Conservation (phyloP, 192 early-diverging fungal genomes). For the Dimargaris cristalligena region DNA sequence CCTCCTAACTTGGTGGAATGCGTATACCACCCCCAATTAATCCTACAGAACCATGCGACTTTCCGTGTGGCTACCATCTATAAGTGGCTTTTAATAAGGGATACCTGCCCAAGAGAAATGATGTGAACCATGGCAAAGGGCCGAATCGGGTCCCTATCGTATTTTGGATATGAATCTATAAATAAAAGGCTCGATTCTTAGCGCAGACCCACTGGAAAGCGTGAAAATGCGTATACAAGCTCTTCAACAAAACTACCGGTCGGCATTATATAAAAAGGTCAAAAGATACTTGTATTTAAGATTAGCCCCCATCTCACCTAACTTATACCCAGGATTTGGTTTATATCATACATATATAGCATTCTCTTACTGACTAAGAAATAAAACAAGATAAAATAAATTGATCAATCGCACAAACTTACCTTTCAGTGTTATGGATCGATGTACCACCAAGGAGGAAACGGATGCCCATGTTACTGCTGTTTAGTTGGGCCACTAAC, state of each 20-base stretch:
- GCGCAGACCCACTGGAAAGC: too few species aligned
- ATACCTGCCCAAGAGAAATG: too few species aligned
- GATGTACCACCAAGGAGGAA: constrained; percentile 85
- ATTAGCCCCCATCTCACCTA: neutral
- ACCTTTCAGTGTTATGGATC: constrained; percentile 68
- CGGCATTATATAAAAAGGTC: neutral
- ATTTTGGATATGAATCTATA: too few species aligned
- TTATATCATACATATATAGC: neutral
- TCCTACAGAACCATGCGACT: too few species aligned
- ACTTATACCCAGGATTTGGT: neutral
- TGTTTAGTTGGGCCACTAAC: constrained; percentile 71
- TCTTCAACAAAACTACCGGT: constrained; percentile 8
- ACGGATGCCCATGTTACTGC: constrained; percentile 48
- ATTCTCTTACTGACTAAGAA: neutral
- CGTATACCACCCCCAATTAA: too few species aligned
- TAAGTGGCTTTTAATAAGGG: too few species aligned
- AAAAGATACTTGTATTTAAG: neutral
- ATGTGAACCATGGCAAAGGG: too few species aligned
- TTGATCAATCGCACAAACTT: too few species aligned
- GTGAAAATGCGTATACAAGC: constrained; percentile 9
- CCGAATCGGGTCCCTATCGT: too few species aligned
- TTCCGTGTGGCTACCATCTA: too few species aligned
- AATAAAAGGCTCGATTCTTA: too few species aligned
- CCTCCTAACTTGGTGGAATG: too few species aligned
- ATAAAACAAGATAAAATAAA: neutral